These are phyloP conservation scores for Candida endomychidarum DNA, from an alignment of 805 yeast genomes.

Conservation along the genomic window DNA sequence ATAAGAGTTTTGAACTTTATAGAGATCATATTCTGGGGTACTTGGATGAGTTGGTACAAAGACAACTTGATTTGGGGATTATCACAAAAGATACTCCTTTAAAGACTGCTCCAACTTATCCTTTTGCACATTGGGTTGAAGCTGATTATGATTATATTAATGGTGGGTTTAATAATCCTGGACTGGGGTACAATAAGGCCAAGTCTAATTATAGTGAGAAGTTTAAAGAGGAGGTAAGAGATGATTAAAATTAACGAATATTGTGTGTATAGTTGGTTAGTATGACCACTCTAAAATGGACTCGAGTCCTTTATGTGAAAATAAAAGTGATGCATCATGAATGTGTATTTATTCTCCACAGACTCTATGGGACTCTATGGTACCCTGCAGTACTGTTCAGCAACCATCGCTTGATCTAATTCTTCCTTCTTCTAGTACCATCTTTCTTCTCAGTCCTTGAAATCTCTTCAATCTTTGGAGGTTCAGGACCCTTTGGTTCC, in stretches of 20 bases:
- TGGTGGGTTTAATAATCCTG: conserved; percentile 45
- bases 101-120: conserved; percentile 59
- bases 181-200: conserved; percentile 20
- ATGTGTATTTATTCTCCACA: too few relatives aligned
- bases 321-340: too few relatives aligned
- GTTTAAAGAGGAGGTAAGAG: conserved; percentile 20
- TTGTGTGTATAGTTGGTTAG: too few relatives aligned
- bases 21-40: conserved; percentile 61
- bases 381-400: too few relatives aligned
- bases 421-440: conserved; percentile 6
- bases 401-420: too few relatives aligned
- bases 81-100: conserved; percentile 56
- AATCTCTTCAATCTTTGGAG: conserved; percentile 9
- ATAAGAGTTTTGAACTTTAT: conserved; percentile 58
- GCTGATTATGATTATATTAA: conserved; percentile 40
- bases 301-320: too few relatives aligned
- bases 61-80: conserved; percentile 58
- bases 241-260: conserved; percentile 9
- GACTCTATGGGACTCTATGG: too few relatives aligned
- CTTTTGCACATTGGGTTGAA: conserved; percentile 59
- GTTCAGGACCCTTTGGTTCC: neutral
- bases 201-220: conserved; percentile 24
- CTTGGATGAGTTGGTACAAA: conserved; percentile 53
- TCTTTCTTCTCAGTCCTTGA: neutral
- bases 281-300: too few relatives aligned